phyloP scores from a whole-genome alignment of 2,329 filamentous ascomycete species.

The Alternaria gaisen region DNA sequence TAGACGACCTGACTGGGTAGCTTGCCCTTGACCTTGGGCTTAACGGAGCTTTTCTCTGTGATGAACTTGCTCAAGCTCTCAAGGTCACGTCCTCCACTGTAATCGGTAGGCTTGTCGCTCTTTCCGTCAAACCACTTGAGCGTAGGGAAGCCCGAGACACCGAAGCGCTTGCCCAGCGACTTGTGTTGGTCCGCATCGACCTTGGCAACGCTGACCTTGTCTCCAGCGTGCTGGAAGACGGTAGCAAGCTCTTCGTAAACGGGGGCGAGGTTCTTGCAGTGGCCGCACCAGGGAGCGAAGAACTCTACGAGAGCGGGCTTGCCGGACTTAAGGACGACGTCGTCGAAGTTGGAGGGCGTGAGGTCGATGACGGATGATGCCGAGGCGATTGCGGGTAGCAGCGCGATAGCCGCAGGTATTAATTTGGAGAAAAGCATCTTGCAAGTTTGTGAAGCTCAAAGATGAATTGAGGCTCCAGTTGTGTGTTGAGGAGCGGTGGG shows the following conservation, averaged over 20 bases:
- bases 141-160: conserved; percentile 93
- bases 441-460: conserved; percentile 28
- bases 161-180: conserved; percentile 83
- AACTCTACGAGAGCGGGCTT: conserved; percentile 98
- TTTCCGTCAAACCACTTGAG: conserved; percentile 98
- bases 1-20: conserved; percentile 78
- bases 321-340: conserved; percentile 85
- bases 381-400: conserved; percentile 56
- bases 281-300: conserved; percentile 98
- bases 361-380: conserved; percentile 90
- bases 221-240: conserved; percentile 75
- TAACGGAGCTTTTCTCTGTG: conserved; percentile 84
- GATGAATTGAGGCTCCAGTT: conserved; percentile 27
- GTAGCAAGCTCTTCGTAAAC: conserved; percentile 89
- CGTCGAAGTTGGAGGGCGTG: conserved; percentile 89
- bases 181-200: conserved; percentile 94
- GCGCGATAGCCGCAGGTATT: conserved; percentile 43
- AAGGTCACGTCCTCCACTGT: conserved; percentile 85
- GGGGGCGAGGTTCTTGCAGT: conserved; percentile 97
- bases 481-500: conserved; percentile 23
- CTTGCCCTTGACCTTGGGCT: conserved; percentile 77
- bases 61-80: conserved; percentile 86
- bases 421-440: conserved; percentile 47
- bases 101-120: conserved; percentile 83
- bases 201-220: conserved; percentile 88